A percentile compares a stretch with the other conserved stretches of the same genome.
These are phyloP conservation scores for Elsinoe necatrix DNA, from an alignment of 2,329 filamentous ascomycete genomes.

Conservation along the genomic window DNA sequence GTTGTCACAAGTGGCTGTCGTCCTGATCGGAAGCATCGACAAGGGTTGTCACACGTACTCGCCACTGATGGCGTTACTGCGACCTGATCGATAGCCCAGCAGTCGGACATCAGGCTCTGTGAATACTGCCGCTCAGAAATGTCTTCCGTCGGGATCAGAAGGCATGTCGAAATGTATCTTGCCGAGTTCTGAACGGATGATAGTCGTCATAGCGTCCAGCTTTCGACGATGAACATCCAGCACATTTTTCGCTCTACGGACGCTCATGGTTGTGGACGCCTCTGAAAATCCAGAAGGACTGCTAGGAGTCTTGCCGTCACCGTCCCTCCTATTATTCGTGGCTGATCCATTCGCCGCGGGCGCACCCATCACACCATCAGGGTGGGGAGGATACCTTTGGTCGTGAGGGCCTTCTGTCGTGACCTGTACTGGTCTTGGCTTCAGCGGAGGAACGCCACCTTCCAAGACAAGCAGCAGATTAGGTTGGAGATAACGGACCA, in stretches of 20 bases:
- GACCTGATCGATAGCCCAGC: too few species aligned
- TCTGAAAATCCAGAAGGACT: constrained; percentile 17
- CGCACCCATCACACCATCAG: constrained; percentile 5
- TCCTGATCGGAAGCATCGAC: background rate
- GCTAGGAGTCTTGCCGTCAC: background rate
- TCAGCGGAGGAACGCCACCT: constrained; percentile 38
- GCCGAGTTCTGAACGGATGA: constrained; percentile 37
- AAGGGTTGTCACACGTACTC: too few species aligned
- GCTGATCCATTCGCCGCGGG: background rate
- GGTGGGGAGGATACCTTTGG: constrained; percentile 29
- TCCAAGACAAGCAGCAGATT: constrained; percentile 41
- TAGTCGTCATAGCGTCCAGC: constrained; percentile 38
- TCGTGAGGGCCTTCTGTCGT: constrained; percentile 37
- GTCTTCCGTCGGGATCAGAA: constrained; percentile 2
- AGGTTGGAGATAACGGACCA: constrained; percentile 39
- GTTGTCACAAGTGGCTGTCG: background rate
- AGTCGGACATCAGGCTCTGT: too few species aligned
- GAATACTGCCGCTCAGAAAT: constrained; percentile 1
- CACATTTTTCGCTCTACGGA: constrained; percentile 33
- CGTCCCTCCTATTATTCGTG: background rate
- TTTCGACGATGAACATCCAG: constrained; percentile 43
- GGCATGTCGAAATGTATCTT: constrained; percentile 37
- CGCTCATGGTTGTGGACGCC: constrained; percentile 29
- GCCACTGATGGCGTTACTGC: too few species aligned
- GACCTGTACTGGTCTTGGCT: constrained; percentile 34